Conservation (phyloP, 805 yeast species). For the Spathaspora hagerdaliae region DNA sequence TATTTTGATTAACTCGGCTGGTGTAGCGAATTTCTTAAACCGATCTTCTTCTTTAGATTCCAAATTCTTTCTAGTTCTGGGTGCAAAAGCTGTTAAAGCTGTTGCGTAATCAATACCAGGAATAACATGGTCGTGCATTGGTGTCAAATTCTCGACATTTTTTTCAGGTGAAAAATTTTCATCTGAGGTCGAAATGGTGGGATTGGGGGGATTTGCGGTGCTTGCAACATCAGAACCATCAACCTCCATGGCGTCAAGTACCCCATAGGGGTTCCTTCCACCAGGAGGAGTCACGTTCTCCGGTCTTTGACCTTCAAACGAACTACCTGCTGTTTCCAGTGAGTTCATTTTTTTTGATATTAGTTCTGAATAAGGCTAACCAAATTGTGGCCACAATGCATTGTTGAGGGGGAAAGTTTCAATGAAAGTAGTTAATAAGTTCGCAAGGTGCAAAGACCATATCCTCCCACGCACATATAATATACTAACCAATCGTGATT, state of each 20-base stretch:
- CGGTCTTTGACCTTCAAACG: neutral
- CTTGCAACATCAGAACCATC: neutral
- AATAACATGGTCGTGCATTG: neutral
- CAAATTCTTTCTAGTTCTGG: neutral
- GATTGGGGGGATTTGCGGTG: neutral
- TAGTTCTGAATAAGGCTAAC: too few species aligned
- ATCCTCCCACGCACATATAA: too few species aligned
- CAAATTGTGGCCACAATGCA: too few species aligned
- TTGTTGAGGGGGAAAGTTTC: too few species aligned
- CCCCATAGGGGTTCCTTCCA: neutral
- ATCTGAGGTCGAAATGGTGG: neutral
- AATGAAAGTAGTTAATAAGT: too few species aligned
- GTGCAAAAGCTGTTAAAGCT: neutral
- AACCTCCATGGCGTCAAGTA: neutral
- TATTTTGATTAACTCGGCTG: neutral
- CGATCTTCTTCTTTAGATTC: neutral
- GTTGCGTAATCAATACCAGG: neutral
- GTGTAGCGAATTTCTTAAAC: neutral
- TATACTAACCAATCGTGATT: too few species aligned
- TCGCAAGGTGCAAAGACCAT: too few species aligned
- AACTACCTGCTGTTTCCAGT: neutral
- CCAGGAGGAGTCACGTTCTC: neutral
- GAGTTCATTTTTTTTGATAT: neutral
- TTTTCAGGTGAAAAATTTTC: neutral
- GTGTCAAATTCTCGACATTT: neutral